A percentile compares a stretch with the other conserved stretches of the same genome.
Evolutionary conservation across 768 basidiomycete genomes (phyloP).

Genomic region (Boletus tylopilopsis): DNA sequence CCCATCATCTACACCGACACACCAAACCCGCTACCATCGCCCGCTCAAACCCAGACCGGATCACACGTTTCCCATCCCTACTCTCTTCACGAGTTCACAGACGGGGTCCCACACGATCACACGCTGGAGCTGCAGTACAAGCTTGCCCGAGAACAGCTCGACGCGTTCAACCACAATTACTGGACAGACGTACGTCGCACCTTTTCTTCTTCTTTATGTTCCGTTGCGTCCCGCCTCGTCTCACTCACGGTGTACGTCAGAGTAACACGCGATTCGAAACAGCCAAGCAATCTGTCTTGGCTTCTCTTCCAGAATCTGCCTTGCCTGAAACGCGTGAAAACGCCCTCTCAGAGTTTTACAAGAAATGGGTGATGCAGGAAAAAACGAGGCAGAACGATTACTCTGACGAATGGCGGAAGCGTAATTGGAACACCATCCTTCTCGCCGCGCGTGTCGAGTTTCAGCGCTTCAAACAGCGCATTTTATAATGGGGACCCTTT

Average conservation of each 20-base stretch:
- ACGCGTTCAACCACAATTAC: conserved; percentile 72
- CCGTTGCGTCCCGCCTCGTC: neutral
- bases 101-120: conserved; percentile 32
- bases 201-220: neutral
- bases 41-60: conserved; percentile 16
- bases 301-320: conserved; percentile 49
- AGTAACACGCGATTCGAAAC: conserved; percentile 78
- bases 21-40: conserved; percentile 31
- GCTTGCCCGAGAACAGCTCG: conserved; percentile 65
- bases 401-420: conserved; percentile 61
- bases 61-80: conserved; percentile 55
- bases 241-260: conserved; percentile 36
- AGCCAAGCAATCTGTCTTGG: conserved; percentile 57
- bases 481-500: conserved; percentile 28
- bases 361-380: conserved; percentile 73
- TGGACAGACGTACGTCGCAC: conserved; percentile 69
- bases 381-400: conserved; percentile 53
- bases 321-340: conserved; percentile 55
- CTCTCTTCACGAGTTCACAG: conserved; percentile 67
- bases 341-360: conserved; percentile 73
- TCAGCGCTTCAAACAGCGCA: conserved; percentile 37
- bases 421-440: conserved; percentile 53
- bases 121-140: conserved; percentile 65
- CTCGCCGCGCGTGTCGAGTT: conserved; percentile 58
- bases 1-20: conserved; percentile 72